Evolutionary conservation across 2,329 filamentous ascomycete genomes (phyloP).

Genomic region (Neoascochyta sp.): DNA sequence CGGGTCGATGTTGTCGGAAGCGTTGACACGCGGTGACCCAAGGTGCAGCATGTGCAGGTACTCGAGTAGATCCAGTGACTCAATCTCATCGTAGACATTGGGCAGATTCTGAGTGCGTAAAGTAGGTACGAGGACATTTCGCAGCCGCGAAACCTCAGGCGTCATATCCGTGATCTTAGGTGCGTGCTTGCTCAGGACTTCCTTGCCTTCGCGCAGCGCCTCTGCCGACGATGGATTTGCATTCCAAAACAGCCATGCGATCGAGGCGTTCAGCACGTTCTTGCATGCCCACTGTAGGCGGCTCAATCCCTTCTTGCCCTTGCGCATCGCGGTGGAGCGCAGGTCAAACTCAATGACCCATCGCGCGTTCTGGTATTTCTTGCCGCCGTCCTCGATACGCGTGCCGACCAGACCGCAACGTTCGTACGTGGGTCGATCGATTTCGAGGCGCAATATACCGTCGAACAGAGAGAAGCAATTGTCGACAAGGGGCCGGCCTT

Average conservation of each 20-base stretch:
- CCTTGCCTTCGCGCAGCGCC: slow-evolving; percentile 23
- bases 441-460: slow-evolving; percentile 68
- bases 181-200: slow-evolving; percentile 28
- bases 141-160: slow-evolving; percentile 20
- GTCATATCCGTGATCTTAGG: slow-evolving; percentile 28
- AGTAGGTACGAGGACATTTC: slow-evolving; percentile 26
- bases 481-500: slow-evolving; percentile 67
- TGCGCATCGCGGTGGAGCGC: slow-evolving; percentile 68
- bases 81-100: slow-evolving; percentile 55
- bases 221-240: slow-evolving; percentile 32
- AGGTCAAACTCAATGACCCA: slow-evolving; percentile 81
- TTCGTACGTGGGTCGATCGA: slow-evolving; percentile 81
- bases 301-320: slow-evolving; percentile 79
- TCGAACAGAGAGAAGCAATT: slow-evolving; percentile 68
- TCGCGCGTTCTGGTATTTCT: slow-evolving; percentile 64
- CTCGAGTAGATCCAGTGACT: slow-evolving; percentile 65
- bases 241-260: slow-evolving; percentile 77
- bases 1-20: slow-evolving; percentile 59
- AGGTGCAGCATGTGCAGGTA: slow-evolving; percentile 69
- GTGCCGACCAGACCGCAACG: slow-evolving; percentile 74
- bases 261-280: slow-evolving; percentile 65
- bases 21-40: slow-evolving; percentile 59
- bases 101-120: slow-evolving; percentile 15
- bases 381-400: slow-evolving; percentile 55
- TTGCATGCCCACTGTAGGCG: slow-evolving; percentile 73